These are phyloP conservation scores for Sphagnum magellanicum DNA, from an alignment of 228 moss, liverwort and hornwort species.

Conservation along the genomic window DNA sequence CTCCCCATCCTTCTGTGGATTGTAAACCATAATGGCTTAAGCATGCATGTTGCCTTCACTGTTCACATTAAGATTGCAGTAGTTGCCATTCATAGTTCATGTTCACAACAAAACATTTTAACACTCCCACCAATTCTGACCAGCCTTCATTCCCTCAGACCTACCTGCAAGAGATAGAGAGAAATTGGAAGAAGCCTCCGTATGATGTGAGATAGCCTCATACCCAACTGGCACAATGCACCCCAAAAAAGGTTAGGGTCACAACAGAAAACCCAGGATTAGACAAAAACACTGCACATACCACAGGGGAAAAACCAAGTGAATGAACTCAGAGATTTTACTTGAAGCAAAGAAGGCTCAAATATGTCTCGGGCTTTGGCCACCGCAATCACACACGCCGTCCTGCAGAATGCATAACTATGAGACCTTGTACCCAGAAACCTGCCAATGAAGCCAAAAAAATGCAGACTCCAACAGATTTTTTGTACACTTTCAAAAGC, in stretches of 20 bases:
- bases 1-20: conserved; percentile 83
- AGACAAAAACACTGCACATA: too few species aligned
- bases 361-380: conserved; percentile 96
- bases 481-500: too few species aligned
- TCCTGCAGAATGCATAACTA: conserved; percentile 47
- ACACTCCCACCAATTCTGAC: not conserved
- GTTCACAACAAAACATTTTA: too few species aligned
- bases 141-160: not conserved
- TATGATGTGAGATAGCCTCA: conserved; percentile 90
- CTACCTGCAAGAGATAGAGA: conserved; percentile 89
- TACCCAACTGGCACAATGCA: conserved; percentile 55
- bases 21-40: not conserved
- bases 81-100: too few species aligned
- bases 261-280: not conserved
- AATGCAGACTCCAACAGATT: too few species aligned
- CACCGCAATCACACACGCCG: conserved; percentile 98
- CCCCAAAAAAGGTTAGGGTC: not conserved
- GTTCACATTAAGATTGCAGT: too few species aligned
- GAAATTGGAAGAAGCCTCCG: conserved; percentile 88
- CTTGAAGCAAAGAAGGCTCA: conserved; percentile 95
- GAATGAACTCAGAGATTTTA: conserved; percentile 19
- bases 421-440: not conserved
- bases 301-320: not conserved
- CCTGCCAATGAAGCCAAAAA: too few species aligned
- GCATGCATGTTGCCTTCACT: too few species aligned